Percentiles rank a stretch among this genome's conserved stretches.
Conservation (phyloP, 2,329 filamentous ascomycete genomes). For the Chaetomiaceae sp. region DNA sequence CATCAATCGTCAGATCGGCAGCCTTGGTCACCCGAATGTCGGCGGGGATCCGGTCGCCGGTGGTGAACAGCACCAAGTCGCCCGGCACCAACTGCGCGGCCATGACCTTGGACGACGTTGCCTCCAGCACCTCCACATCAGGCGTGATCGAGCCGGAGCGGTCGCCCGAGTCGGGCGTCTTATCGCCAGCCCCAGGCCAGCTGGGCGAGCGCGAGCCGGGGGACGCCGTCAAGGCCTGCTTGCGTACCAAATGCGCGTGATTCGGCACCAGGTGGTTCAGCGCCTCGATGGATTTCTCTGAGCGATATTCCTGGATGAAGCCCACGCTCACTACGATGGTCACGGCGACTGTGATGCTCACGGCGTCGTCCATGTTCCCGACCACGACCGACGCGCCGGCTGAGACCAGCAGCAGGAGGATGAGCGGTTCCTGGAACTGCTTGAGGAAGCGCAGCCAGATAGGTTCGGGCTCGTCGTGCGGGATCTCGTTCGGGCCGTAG, state of each 20-base stretch:
- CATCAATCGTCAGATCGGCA: slow-evolving; percentile 86
- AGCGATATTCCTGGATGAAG: slow-evolving; percentile 95
- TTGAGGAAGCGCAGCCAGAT: slow-evolving; percentile 92
- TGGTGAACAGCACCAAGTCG: slow-evolving; percentile 88
- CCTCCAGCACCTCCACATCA: slow-evolving; percentile 58
- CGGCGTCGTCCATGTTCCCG: slow-evolving; percentile 87
- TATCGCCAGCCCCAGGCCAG: slow-evolving; percentile 44
- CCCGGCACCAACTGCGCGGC: slow-evolving; percentile 84
- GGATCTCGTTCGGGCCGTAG: slow-evolving; percentile 88
- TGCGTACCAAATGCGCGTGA: slow-evolving; percentile 85
- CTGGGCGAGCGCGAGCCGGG: slow-evolving; percentile 32
- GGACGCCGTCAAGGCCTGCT: slow-evolving; percentile 35
- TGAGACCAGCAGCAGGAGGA: slow-evolving; percentile 83
- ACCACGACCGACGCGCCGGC: slow-evolving; percentile 83
- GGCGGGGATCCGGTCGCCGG: slow-evolving; percentile 91
- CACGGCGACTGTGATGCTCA: slow-evolving; percentile 93
- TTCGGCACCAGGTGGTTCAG: slow-evolving; percentile 91
- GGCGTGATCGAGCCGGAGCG: slow-evolving; percentile 51
- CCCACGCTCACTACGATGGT: slow-evolving; percentile 95
- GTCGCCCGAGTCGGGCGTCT: slow-evolving; percentile 41
- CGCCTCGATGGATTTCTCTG: slow-evolving; percentile 94
- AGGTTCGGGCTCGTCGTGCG: slow-evolving; percentile 87
- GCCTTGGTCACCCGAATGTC: slow-evolving; percentile 92
- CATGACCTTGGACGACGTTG: slow-evolving; percentile 75
- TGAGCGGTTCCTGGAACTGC: slow-evolving; percentile 94